Evolutionary conservation across 768 basidiomycete species (phyloP), one percentile per base, ranked within the genome.

Genomic region (Leccinum imitatum): DNA sequence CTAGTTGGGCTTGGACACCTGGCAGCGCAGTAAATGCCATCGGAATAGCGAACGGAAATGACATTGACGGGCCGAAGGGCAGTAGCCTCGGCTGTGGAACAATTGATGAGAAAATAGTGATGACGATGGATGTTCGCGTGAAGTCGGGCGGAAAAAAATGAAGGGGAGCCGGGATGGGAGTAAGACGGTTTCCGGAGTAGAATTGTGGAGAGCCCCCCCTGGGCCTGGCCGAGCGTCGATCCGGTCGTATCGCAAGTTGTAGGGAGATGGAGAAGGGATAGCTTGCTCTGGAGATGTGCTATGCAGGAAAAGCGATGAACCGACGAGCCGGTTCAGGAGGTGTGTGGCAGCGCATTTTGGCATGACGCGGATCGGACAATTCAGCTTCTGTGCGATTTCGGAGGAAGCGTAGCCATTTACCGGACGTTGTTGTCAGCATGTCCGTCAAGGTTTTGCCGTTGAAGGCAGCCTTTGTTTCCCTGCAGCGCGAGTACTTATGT

Each of bases 281-380:
- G 44, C 51, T 50, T 57, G 54, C 44, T 41, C 35, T 41, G 61
- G 51, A 52, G 33, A 47, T 44, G 58, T 50, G 46, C 52, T 19
- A 33, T 59, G 62, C 53, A 23, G 37, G 50, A 25, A 57, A 41
- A 23, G 63, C 44, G 58, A 55, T 58, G 56, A 67, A 55, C 54
- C 51, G 66, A 71, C 51, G 66, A 71, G 25, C 68, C n/a, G 41
- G 72, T 61, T 71, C 59, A 51, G 41, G 35, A 37, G 41, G n/a
- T n/a, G 6, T 4, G 55, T 4, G 55, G 33, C 60, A 58, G 47
- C 33, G 63, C 54, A 33, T 56, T 57, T 53, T 19, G 2, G 52
- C 27, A 30, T 14, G 54, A 70, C 39, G 64, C 64, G 60, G 66
- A 69, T 72, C 66, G 48, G 41, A 19, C 15, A 41, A 17, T 39